These are phyloP conservation scores for Isochrysis galbana DNA, from an alignment of 78 protist species.

Conservation along the genomic window DNA sequence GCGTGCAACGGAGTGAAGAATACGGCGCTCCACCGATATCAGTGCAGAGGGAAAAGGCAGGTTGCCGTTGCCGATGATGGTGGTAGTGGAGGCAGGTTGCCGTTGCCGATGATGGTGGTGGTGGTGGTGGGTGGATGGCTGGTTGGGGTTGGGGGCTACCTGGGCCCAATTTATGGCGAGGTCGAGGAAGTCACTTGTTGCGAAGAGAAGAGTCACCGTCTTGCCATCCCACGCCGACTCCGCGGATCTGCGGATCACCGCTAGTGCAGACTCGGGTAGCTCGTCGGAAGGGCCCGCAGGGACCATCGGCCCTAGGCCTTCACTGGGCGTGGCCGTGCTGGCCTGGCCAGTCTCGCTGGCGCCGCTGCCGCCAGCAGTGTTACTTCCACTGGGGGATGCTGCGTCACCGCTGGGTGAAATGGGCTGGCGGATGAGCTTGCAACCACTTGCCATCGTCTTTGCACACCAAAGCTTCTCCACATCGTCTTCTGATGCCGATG, in stretches of 20 bases:
- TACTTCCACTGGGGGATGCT: not conserved
- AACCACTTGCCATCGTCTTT: not conserved
- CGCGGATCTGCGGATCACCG: not conserved
- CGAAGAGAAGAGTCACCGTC: conserved; percentile 4
- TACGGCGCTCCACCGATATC: not conserved
- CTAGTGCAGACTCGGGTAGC: not conserved
- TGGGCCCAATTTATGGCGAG: not conserved
- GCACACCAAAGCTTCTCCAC: not conserved
- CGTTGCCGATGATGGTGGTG: not conserved
- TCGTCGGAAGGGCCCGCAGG: not conserved
- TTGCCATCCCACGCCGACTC: not conserved
- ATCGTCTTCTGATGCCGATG: not conserved
- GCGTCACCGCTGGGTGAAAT: not conserved
- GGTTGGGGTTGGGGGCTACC: no score
- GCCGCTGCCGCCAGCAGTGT: not conserved
- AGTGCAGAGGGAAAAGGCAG: no score
- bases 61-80: no score
- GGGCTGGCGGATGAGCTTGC: not conserved
- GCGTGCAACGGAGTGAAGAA: not conserved
- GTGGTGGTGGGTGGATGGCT: not conserved
- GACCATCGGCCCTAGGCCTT: not conserved
- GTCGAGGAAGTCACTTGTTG: not conserved
- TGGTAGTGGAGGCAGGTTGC: no score
- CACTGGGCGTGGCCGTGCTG: no score
- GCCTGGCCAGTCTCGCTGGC: no score